Base-by-base conservation (phyloP, 139 green algal species). In the Chlorella sp. region DNA sequence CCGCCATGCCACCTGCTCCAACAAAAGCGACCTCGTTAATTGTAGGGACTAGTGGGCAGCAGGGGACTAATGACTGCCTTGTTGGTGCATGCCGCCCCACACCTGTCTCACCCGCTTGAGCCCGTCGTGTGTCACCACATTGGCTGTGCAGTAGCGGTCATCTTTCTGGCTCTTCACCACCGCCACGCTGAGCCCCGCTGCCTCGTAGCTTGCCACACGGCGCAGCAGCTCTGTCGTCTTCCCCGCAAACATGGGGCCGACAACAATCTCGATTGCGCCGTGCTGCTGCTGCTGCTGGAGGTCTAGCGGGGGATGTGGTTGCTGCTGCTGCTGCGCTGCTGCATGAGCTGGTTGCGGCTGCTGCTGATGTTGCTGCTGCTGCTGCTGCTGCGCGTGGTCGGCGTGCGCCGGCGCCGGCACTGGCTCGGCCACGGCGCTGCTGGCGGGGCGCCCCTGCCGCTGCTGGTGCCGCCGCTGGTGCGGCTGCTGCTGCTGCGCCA, bases 171-270 rank as follows among this genome's bases (percentile, higher is more conserved):
- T 94, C 77, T 97, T 97, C 21, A 98, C 87, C 22, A 96, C 73
- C 12, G 92, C 81, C 5, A 97, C 93, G 0, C 30, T 71, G 30
- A 81, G 61, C 0, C 94, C 95, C n/a, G 79, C 83, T 11, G 34
- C 83, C 83, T 96, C 64, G 9, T 78, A 82, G 28, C 88, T 15
- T 15, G 86, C 86, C 28, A 97, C 92, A 32, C 93, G 93, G 9
- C 68, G 66, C 21, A 97, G 61, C 53, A 97, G 89, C 53, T 93
- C 91, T 5, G 91, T 97, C 39, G 92, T 96, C 86, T 97, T 97
- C 21, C 94, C 95, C 14, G 95, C 94, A 94, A 97, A 97, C 95
- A 97, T 97, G 37, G 95, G 94, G 0, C 95, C 95, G 11, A 96
- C 86, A 34, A 97, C 95, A 26, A 97, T 32, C 32, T 97, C 92